Conservation (phyloP, 495 filamentous ascomycete genomes). For the Cercophora sp. region DNA sequence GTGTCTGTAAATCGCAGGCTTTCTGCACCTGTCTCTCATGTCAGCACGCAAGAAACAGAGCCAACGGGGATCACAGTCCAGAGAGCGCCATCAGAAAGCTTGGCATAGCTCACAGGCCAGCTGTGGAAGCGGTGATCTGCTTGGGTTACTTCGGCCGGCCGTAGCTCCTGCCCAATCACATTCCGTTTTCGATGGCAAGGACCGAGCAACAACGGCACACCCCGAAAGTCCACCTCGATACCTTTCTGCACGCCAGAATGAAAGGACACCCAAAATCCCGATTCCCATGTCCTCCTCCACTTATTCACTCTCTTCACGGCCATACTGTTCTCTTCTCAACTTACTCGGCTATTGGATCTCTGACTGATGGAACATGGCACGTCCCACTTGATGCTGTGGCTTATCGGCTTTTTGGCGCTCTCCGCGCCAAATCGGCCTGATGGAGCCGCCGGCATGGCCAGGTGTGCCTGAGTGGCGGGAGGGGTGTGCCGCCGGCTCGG, state of each 20-base stretch:
- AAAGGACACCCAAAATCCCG: not conserved
- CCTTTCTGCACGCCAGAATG: too few species aligned
- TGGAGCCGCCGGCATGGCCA: slow-evolving; percentile 14
- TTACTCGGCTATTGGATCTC: too few species aligned
- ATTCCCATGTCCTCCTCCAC: not conserved
- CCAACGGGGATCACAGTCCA: too few species aligned
- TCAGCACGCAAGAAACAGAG: too few species aligned
- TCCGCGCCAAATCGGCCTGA: slow-evolving; percentile 9
- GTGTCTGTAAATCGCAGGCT: too few species aligned
- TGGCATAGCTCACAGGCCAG: too few species aligned
- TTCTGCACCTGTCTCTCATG: too few species aligned
- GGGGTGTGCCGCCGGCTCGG: slow-evolving; percentile 5
- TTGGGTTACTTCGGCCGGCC: too few species aligned
- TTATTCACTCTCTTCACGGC: not conserved
- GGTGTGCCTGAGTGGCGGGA: not conserved
- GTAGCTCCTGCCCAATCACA: not conserved
- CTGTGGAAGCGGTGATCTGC: too few species aligned
- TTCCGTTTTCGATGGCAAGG: not conserved
- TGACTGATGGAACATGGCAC: too few species aligned
- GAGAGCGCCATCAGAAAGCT: too few species aligned
- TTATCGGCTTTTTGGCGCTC: slow-evolving; percentile 9
- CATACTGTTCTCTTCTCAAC: not conserved
- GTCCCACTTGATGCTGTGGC: too few species aligned
- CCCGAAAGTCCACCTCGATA: not conserved
- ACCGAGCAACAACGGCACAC: not conserved